phyloP scores from a whole-genome alignment of 1,284 basidiomycete species.

The Entoloma clypeatum region DNA sequence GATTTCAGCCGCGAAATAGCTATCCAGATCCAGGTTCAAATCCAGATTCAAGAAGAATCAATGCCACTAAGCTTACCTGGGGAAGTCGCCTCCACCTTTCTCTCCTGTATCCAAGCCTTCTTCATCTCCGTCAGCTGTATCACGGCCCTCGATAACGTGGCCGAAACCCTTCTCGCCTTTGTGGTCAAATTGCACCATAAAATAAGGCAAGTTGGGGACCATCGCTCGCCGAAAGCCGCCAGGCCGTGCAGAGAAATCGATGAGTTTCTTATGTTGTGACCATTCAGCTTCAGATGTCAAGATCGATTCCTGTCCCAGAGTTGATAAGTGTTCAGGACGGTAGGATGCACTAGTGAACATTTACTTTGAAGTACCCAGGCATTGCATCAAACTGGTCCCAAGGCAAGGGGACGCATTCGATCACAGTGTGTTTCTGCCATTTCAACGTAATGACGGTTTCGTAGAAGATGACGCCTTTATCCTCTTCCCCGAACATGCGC shows the following conservation, averaged over 20 bases:
- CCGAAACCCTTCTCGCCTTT: constrained; percentile 97
- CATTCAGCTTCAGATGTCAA: constrained; percentile 90
- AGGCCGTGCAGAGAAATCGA: constrained; percentile 85
- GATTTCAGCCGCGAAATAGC: constrained; percentile 94
- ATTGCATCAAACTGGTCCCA: constrained; percentile 81
- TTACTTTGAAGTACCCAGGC: constrained; percentile 90
- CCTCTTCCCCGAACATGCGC: constrained; percentile 87
- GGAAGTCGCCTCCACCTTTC: constrained; percentile 86
- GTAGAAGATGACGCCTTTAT: constrained; percentile 90
- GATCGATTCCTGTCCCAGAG: constrained; percentile 74
- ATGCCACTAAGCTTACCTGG: constrained; percentile 52
- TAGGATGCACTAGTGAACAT: constrained; percentile 6
- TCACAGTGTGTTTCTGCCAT: constrained; percentile 86
- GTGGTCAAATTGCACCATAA: constrained; percentile 98
- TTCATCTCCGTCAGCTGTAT: constrained; percentile 61
- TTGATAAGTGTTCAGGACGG: constrained; percentile 7
- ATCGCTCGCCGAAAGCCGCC: constrained; percentile 90
- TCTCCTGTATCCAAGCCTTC: constrained; percentile 80
- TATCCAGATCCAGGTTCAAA: constrained; percentile 27
- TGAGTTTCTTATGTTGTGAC: constrained; percentile 96
- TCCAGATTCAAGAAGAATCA: not conserved
- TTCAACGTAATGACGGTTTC: constrained; percentile 88
- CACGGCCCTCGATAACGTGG: constrained; percentile 91
- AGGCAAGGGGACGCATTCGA: constrained; percentile 90
- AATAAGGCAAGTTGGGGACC: constrained; percentile 97